Evolutionary conservation across 257 asterid genomes (phyloP).

Genomic region (Solanum bulbocastanum): DNA sequence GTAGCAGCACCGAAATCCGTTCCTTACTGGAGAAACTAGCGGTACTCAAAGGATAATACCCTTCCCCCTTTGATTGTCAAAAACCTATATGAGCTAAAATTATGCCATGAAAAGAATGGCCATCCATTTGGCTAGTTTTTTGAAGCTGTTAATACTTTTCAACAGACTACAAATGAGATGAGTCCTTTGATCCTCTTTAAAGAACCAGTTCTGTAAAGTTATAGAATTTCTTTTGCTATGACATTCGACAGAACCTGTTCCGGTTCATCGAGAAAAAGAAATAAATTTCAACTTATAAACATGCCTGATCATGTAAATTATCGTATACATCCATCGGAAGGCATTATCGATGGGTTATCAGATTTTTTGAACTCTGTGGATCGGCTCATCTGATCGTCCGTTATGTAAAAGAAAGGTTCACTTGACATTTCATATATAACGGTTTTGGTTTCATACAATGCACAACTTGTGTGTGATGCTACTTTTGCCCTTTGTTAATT

Average conservation of each 20-base stretch:
- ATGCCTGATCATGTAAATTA: neutral
- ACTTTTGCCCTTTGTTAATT: neutral
- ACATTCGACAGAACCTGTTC: neutral
- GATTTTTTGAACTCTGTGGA: neutral
- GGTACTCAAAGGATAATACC: slow-evolving; percentile 27
- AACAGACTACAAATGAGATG: neutral
- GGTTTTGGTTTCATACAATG: neutral
- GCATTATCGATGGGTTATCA: neutral
- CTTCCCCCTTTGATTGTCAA: neutral
- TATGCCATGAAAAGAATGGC: neutral
- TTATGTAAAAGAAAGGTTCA: neutral
- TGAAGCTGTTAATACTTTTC: neutral
- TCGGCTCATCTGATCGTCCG: neutral
- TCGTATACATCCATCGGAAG: neutral
- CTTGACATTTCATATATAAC: neutral
- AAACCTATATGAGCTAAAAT: neutral
- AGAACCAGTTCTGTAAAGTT: neutral
- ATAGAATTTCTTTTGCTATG: neutral
- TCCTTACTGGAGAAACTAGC: slow-evolving; percentile 36
- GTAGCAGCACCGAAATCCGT: slow-evolving; percentile 41
- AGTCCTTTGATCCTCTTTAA: neutral
- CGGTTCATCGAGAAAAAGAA: neutral
- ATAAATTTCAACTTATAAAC: neutral
- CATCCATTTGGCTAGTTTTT: neutral
- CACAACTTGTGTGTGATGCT: neutral